Evolutionary conservation across 805 yeast species (phyloP).

Genomic region (Isabelozyma heimii): DNA sequence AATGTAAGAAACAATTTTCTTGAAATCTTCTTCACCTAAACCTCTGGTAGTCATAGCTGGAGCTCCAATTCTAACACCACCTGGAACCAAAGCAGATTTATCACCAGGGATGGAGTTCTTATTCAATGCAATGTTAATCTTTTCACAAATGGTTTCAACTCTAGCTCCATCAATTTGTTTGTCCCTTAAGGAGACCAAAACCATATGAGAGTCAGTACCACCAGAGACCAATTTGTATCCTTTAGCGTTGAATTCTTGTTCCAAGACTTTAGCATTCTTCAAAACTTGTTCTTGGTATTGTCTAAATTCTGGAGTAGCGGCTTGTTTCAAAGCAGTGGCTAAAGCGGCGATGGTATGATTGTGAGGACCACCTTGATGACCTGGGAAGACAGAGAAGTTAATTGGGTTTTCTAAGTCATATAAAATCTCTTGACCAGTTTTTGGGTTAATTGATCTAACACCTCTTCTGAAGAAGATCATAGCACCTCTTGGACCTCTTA

Average conservation of each 20-base stretch:
- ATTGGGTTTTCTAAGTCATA: constrained; percentile 89
- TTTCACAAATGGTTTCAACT: constrained; percentile 85
- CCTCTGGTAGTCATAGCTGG: constrained; percentile 99
- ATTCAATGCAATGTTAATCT: constrained; percentile 89
- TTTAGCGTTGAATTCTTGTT: constrained; percentile 56
- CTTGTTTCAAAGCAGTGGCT: constrained; percentile 93
- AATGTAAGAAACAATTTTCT: constrained; percentile 74
- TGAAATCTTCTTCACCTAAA: constrained; percentile 73
- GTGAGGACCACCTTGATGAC: constrained; percentile 99
- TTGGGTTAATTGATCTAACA: constrained; percentile 69
- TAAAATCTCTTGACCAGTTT: constrained; percentile 79
- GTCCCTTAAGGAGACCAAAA: constrained; percentile 77
- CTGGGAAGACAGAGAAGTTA: constrained; percentile 98
- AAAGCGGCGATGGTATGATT: constrained; percentile 96
- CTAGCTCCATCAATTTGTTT: constrained; percentile 93
- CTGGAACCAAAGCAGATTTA: constrained; percentile 91
- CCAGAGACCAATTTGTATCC: constrained; percentile 82
- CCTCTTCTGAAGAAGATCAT: constrained; percentile 98
- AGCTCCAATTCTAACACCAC: constrained; percentile 95
- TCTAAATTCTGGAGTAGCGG: constrained; percentile 82
- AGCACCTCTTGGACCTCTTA: constrained; percentile 99
- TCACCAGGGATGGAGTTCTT: constrained; percentile 97
- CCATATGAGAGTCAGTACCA: constrained; percentile 95
- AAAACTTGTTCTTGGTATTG: constrained; percentile 82
- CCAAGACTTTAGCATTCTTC: constrained; percentile 76